Percentiles rank a stretch among this genome's conserved stretches.
phyloP scores from a whole-genome alignment of 345 rosid genomes.

The Nasturtium officinale region DNA sequence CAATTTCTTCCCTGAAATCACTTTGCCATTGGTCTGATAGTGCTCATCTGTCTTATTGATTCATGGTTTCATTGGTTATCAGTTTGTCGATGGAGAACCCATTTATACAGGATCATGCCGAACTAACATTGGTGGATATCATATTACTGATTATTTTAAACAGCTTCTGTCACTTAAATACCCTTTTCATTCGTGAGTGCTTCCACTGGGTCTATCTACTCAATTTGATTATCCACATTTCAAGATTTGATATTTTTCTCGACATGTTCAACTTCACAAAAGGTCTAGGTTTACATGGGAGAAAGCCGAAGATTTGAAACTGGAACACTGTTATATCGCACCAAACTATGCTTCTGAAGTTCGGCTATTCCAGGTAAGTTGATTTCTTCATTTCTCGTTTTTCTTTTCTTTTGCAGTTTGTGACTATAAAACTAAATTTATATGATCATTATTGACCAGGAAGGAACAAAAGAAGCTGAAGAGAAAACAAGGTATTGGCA shows the following conservation, averaged over 20 bases:
- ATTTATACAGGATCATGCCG: constrained; percentile 75
- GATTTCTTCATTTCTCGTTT: constrained; percentile 6
- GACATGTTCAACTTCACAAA: constrained; percentile 14
- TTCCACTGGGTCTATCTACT: constrained; percentile 16
- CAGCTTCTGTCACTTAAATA: constrained; percentile 92
- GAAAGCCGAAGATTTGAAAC: constrained; percentile 92
- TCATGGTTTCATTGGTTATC: constrained; percentile 33
- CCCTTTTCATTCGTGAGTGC: constrained; percentile 84
- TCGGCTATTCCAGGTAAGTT: constrained; percentile 68
- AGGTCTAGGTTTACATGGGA: constrained; percentile 91
- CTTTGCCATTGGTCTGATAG: constrained; percentile 6
- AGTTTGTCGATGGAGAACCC: constrained; percentile 92
- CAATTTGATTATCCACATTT: constrained; percentile 19
- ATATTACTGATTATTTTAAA: constrained; percentile 84
- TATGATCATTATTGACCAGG: constrained; percentile 54
- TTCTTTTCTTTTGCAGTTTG: constrained; percentile 13
- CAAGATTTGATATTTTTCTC: constrained; percentile 18
- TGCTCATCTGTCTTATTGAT: not conserved
- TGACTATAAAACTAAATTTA: constrained; percentile 10
- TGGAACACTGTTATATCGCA: constrained; percentile 92
- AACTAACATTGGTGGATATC: constrained; percentile 91
- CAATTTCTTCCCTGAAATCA: constrained; percentile 1
- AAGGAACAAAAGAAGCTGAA: constrained; percentile 84
- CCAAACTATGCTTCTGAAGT: constrained; percentile 75
- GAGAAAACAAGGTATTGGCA: constrained; percentile 91